A percentile compares a stretch with the other conserved stretches of the same genome.
These are phyloP conservation scores for Saitozyma podzolica DNA, from an alignment of 768 basidiomycete genomes.

Conservation along the genomic window DNA sequence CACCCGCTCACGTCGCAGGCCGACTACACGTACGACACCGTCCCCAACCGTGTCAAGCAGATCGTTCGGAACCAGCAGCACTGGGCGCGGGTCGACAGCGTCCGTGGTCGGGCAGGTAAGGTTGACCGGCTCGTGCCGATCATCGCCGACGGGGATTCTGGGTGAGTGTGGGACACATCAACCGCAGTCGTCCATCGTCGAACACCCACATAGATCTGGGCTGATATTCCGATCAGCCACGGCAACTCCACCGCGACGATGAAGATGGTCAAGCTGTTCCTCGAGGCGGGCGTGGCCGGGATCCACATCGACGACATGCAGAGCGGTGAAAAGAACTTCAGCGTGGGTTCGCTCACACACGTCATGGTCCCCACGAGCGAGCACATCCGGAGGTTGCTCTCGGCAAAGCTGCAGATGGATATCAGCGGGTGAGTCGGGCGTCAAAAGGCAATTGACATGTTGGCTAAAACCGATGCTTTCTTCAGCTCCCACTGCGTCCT, in stretches of 20 bases:
- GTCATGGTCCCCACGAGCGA: conserved; percentile 88
- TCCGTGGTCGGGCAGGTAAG: neutral
- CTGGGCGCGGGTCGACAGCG: conserved; percentile 64
- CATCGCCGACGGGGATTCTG: conserved; percentile 92
- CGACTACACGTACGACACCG: conserved; percentile 94
- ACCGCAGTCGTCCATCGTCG: too few relatives aligned
- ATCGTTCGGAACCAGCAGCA: conserved; percentile 87
- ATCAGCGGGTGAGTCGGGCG: conserved; percentile 60
- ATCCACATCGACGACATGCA: conserved; percentile 86
- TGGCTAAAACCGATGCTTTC: too few relatives aligned
- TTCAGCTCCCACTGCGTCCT: conserved; percentile 54
- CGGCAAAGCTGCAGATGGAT: conserved; percentile 87
- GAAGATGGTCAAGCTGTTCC: conserved; percentile 91
- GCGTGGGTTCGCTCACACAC: conserved; percentile 81
- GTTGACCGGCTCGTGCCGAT: conserved; percentile 88
- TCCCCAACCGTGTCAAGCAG: conserved; percentile 91
- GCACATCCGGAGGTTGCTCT: conserved; percentile 78
- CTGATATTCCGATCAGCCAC: conserved; percentile 59
- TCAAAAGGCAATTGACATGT: too few relatives aligned
- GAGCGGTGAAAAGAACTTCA: conserved; percentile 80
- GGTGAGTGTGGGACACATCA: conserved; percentile 57
- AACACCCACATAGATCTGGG: too few relatives aligned
- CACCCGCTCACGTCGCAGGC: conserved; percentile 43
- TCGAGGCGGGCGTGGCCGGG: conserved; percentile 89
- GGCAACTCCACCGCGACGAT: conserved; percentile 93